A percentile compares a stretch with the other conserved stretches of the same genome.
These are phyloP conservation scores for Acanthamoeba castellanii DNA, from an alignment of 208 protist genomes.

Conservation along the genomic window DNA sequence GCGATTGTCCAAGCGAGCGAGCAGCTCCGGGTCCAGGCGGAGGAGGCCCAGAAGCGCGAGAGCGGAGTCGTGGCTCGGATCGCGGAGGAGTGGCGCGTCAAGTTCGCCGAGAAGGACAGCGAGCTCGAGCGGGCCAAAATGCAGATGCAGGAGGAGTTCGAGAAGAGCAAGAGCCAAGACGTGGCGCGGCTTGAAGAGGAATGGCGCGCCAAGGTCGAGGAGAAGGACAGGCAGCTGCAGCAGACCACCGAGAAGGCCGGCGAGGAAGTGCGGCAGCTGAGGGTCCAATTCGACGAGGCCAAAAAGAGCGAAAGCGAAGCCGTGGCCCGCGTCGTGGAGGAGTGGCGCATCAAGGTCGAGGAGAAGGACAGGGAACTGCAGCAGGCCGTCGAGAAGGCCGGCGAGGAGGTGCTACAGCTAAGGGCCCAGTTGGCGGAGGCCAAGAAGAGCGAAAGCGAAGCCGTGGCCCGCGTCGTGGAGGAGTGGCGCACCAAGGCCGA, in stretches of 20 bases:
- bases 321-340: not conserved
- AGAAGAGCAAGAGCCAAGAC: not conserved
- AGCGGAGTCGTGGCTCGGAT: not conserved
- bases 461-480: not conserved
- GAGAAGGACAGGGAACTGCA: not conserved
- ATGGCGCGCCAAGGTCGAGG: not conserved
- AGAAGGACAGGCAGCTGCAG: not conserved
- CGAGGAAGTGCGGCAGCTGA: not conserved
- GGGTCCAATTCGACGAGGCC: not conserved
- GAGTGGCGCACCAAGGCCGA: not conserved
- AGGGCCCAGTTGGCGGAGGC: not conserved
- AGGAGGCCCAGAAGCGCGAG: not conserved
- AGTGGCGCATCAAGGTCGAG: slow-evolving; percentile 2
- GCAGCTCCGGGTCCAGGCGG: not conserved
- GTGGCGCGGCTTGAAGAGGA: not conserved
- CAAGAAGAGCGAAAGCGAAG: not conserved
- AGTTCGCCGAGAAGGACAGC: too few species aligned
- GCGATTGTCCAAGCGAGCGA: not conserved
- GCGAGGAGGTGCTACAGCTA: not conserved
- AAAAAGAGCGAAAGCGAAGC: not conserved
- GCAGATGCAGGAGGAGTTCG: not conserved
- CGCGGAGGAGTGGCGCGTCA: not conserved
- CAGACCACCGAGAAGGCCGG: not conserved
- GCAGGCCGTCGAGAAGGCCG: not conserved
- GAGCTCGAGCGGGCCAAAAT: too few species aligned